Conservation (phyloP, 352 stramenopile genomes). For the Pythium scleroteichum region DNA sequence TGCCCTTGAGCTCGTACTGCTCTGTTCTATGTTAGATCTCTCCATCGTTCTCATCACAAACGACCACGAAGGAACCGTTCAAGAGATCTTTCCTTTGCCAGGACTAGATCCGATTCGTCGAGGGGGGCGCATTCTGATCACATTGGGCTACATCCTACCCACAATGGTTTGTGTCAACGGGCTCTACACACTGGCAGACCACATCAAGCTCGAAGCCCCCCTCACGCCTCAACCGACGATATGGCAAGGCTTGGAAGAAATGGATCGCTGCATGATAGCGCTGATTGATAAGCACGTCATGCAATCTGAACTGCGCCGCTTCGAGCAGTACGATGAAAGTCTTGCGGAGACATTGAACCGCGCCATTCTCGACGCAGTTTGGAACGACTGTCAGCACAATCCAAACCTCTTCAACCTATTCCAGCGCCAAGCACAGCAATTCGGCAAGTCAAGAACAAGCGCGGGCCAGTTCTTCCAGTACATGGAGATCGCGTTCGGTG, state of each 20-base stretch:
- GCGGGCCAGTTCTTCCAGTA: constrained; percentile 76
- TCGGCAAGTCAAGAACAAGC: constrained; percentile 59
- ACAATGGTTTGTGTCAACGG: constrained; percentile 70
- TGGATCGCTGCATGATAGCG: constrained; percentile 66
- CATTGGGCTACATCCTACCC: constrained; percentile 74
- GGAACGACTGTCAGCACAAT: constrained; percentile 85
- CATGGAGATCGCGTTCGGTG: constrained; percentile 75
- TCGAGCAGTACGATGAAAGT: constrained; percentile 60
- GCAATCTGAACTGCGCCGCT: constrained; percentile 31
- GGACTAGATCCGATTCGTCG: constrained; percentile 50
- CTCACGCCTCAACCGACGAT: constrained; percentile 32
- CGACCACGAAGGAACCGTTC: constrained; percentile 70
- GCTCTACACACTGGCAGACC: constrained; percentile 61
- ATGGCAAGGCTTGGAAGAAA: constrained; percentile 77
- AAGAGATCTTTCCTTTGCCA: constrained; percentile 58
- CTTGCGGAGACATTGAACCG: constrained; percentile 69
- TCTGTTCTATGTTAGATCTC: constrained; percentile 77
- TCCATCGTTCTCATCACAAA: constrained; percentile 78
- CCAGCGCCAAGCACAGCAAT: constrained; percentile 75
- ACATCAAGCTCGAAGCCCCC: constrained; percentile 3
- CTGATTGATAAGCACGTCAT: constrained; percentile 54
- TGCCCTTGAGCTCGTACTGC: constrained; percentile 62
- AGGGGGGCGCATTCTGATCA: constrained; percentile 53
- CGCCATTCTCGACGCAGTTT: constrained; percentile 78
- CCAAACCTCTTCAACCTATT: constrained; percentile 84